Percentiles rank a stretch among this genome's conserved stretches.
These are phyloP conservation scores for Pichia sp. DNA, from an alignment of 1,139 yeast genomes.

Conservation along the genomic window DNA sequence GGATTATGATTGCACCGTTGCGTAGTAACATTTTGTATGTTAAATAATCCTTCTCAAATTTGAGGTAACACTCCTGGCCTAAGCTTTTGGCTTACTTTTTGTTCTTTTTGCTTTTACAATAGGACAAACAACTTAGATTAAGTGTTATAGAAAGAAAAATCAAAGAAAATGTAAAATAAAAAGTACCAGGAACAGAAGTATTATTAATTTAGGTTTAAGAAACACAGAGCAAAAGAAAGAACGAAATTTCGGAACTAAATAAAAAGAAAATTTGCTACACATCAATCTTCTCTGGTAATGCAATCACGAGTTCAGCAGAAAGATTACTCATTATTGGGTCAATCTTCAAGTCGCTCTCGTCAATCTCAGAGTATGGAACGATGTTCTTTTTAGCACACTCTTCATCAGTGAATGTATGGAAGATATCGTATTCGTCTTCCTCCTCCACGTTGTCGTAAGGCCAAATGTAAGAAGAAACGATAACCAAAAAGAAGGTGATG, in stretches of 20 bases:
- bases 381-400: slow-evolving; percentile 1
- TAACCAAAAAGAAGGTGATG: neutral
- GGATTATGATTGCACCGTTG: neutral
- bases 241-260: neutral
- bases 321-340: neutral
- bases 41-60: too few relatives aligned
- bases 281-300: neutral
- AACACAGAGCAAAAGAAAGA: too few relatives aligned
- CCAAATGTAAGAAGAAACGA: neutral
- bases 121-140: too few relatives aligned
- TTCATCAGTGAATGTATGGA: neutral
- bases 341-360: neutral
- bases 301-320: neutral
- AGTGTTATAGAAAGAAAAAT: too few relatives aligned
- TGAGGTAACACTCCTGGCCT: too few relatives aligned
- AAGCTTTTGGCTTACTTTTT: too few relatives aligned
- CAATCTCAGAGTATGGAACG: neutral
- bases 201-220: neutral
- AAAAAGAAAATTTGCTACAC: neutral
- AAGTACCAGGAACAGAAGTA: too few relatives aligned
- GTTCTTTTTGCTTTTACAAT: too few relatives aligned
- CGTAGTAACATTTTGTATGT: neutral
- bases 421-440: slow-evolving; percentile 1
- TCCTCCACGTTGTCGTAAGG: neutral
- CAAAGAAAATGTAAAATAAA: too few relatives aligned